These are phyloP conservation scores for Suillus placidus DNA, from an alignment of 768 basidiomycete species.

Conservation along the genomic window DNA sequence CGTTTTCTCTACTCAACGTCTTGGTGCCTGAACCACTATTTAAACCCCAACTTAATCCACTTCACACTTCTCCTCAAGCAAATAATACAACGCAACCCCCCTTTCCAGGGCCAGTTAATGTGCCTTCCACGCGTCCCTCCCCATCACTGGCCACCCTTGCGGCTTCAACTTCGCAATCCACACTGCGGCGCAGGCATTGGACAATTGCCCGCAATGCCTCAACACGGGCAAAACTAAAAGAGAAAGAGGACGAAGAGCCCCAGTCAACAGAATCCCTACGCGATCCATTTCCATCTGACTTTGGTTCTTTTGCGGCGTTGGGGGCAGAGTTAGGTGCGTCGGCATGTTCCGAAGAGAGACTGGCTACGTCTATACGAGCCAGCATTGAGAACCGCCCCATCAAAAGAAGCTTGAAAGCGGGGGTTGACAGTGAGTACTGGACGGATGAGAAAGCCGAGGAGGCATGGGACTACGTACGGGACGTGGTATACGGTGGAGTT, in stretches of 20 bases:
- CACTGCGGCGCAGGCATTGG: constrained; percentile 59
- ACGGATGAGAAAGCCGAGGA: constrained; percentile 48
- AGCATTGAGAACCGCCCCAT: constrained; percentile 31
- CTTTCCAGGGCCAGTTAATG: constrained; percentile 32
- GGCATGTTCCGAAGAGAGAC: constrained; percentile 30
- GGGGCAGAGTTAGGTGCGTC: constrained; percentile 39
- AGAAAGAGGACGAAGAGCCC: constrained; percentile 48
- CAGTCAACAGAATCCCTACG: constrained; percentile 49
- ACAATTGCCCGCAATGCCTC: constrained; percentile 54
- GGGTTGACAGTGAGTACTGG: constrained; percentile 45
- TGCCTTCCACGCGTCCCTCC: constrained; percentile 24
- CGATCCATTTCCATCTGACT: constrained; percentile 59
- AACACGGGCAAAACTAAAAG: constrained; percentile 49
- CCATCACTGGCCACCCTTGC: constrained; percentile 21
- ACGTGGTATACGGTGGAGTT: constrained; percentile 79
- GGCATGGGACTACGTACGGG: constrained; percentile 67
- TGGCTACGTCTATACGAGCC: constrained; percentile 42
- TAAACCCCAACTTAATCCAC: constrained; percentile 59
- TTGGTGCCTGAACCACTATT: constrained; percentile 60
- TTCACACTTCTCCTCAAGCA: constrained; percentile 49
- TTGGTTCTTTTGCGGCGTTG: constrained; percentile 61
- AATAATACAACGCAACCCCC: constrained; percentile 25
- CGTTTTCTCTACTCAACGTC: constrained; percentile 66
- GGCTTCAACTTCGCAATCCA: constrained; percentile 11
- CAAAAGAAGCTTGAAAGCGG: constrained; percentile 24